A percentile compares a stretch with the other conserved stretches of the same genome.
phyloP scores from a whole-genome alignment of 2,329 filamentous ascomycete genomes.

The Botrytis porri region DNA sequence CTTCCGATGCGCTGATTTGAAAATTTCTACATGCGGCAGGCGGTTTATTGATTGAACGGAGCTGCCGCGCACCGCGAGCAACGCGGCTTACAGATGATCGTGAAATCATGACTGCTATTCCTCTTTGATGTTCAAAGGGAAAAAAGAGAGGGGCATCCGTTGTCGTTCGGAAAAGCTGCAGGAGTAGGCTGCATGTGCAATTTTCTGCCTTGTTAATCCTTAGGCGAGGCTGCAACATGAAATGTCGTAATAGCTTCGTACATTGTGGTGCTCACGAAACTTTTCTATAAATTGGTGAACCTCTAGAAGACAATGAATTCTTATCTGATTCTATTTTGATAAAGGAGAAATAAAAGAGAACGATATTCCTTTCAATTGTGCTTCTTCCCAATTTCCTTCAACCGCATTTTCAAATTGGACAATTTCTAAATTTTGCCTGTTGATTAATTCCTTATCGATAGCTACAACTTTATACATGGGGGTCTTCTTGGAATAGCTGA shows the following conservation, averaged over 20 bases:
- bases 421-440: not conserved
- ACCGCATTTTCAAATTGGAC: not conserved
- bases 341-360: not conserved
- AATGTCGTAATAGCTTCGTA: conserved; percentile 22
- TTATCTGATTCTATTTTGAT: not conserved
- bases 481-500: conserved; percentile 16
- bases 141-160: conserved; percentile 13
- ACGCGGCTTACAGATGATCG: conserved; percentile 30
- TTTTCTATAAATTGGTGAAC: not conserved
- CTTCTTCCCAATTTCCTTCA: not conserved
- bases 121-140: conserved; percentile 15
- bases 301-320: not conserved
- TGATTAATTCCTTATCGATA: conserved; percentile 19
- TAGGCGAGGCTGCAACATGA: conserved; percentile 18
- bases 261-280: not conserved
- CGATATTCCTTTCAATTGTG: not conserved
- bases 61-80: conserved; percentile 32
- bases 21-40: conserved; percentile 50
- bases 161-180: conserved; percentile 17
- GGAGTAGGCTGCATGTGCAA: conserved; percentile 8
- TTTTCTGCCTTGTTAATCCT: conserved; percentile 21
- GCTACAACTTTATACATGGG: conserved; percentile 18
- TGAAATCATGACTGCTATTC: conserved; percentile 34
- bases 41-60: conserved; percentile 24
- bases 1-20: conserved; percentile 60